Evolutionary conservation across 1,139 yeast genomes (phyloP).

Genomic region (Suhomyces kunorum): DNA sequence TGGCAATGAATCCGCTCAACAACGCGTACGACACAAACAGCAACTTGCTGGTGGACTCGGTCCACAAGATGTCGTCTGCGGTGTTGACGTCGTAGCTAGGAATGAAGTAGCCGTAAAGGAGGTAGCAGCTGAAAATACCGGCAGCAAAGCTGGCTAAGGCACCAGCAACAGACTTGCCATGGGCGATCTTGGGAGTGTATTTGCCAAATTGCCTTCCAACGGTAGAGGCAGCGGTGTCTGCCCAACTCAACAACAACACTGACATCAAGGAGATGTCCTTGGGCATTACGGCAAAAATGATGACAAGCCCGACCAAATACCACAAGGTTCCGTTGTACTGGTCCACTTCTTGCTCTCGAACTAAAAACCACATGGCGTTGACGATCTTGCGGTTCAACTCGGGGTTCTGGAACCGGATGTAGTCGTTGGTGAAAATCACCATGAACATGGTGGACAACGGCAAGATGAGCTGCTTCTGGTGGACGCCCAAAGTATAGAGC

Average conservation of each 20-base stretch:
- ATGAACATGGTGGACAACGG: slow-evolving; percentile 58
- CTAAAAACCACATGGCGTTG: slow-evolving; percentile 68
- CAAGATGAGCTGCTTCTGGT: slow-evolving; percentile 55
- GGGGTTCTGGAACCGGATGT: slow-evolving; percentile 62
- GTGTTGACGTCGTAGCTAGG: slow-evolving; percentile 54
- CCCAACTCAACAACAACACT: slow-evolving; percentile 85
- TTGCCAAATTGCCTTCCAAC: slow-evolving; percentile 83
- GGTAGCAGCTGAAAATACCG: slow-evolving; percentile 66
- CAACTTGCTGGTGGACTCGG: slow-evolving; percentile 57
- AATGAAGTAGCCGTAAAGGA: slow-evolving; percentile 71
- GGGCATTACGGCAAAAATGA: slow-evolving; percentile 69
- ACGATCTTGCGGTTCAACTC: slow-evolving; percentile 66
- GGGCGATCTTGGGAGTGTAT: slow-evolving; percentile 74
- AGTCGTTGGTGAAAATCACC: slow-evolving; percentile 63
- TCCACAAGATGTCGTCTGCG: slow-evolving; percentile 64
- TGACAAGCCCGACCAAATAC: slow-evolving; percentile 74
- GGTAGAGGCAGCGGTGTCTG: slow-evolving; percentile 96
- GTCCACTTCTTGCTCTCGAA: slow-evolving; percentile 77
- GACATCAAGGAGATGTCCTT: slow-evolving; percentile 82
- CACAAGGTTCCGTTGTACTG: slow-evolving; percentile 80
- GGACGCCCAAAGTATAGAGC: slow-evolving; percentile 65
- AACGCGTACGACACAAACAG: slow-evolving; percentile 54
- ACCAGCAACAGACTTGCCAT: slow-evolving; percentile 85
- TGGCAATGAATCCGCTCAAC: slow-evolving; percentile 76
- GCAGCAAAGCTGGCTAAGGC: slow-evolving; percentile 77